A percentile compares a stretch with the other conserved stretches of the same genome.
Conservation (phyloP, 2,329 filamentous ascomycete species). For the Cytospora piceicola region DNA sequence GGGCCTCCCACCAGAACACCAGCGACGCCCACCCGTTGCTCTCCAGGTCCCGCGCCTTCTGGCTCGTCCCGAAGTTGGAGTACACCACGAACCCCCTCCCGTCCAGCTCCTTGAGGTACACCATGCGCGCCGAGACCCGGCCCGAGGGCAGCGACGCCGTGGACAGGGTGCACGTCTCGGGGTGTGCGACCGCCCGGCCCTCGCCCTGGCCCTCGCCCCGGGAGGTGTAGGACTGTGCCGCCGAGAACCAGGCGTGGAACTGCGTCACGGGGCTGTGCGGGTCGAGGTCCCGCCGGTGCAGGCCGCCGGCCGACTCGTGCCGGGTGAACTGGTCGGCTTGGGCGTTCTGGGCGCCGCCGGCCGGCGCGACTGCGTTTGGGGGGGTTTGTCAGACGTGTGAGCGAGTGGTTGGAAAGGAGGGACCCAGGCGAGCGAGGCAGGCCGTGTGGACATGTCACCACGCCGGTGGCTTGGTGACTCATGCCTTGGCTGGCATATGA, state of each 20-base stretch:
- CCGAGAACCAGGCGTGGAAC: slow-evolving; percentile 88
- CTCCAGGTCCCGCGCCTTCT: slow-evolving; percentile 68
- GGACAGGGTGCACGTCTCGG: slow-evolving; percentile 86
- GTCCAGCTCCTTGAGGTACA: slow-evolving; percentile 97
- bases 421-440: neutral
- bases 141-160: slow-evolving; percentile 85
- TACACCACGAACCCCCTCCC: slow-evolving; percentile 84
- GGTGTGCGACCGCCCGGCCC: slow-evolving; percentile 65
- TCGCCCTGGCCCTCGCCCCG: neutral
- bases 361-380: slow-evolving; percentile 65
- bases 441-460: neutral
- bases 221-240: slow-evolving; percentile 57
- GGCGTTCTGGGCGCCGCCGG: slow-evolving; percentile 56
- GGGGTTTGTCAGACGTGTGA: slow-evolving; percentile 30
- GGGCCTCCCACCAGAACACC: slow-evolving; percentile 86
- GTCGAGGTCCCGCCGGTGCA: slow-evolving; percentile 65
- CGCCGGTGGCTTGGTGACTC: slow-evolving; percentile 11
- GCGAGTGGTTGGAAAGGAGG: neutral
- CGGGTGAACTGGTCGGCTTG: slow-evolving; percentile 79
- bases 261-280: slow-evolving; percentile 71
- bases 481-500: neutral
- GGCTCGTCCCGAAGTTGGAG: slow-evolving; percentile 83
- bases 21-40: slow-evolving; percentile 79
- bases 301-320: slow-evolving; percentile 51
- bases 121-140: slow-evolving; percentile 79